Conservation (phyloP, 2,329 filamentous ascomycete genomes). For the Paecilomyces variotii region DNA sequence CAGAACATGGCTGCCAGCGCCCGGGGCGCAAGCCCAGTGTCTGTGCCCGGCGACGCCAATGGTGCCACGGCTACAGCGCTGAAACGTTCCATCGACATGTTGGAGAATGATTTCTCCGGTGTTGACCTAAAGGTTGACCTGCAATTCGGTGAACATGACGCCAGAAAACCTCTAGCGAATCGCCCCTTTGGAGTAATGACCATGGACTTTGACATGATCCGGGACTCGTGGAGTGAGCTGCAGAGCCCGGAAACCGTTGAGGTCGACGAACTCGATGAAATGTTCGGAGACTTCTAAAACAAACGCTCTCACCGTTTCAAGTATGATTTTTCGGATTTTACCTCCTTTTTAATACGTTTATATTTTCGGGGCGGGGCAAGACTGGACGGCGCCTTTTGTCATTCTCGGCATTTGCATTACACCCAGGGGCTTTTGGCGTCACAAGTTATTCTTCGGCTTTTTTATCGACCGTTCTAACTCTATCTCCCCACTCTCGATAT, state of each 20-base stretch:
- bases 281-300: conserved; percentile 65
- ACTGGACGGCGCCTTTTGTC: neutral
- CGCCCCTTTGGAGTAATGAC: conserved; percentile 12
- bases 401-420: neutral
- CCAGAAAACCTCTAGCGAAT: conserved; percentile 38
- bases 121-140: conserved; percentile 28
- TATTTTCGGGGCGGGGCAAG: conserved; percentile 8
- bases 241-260: conserved; percentile 80
- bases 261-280: conserved; percentile 83
- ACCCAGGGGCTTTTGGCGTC: neutral
- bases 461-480: neutral
- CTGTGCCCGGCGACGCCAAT: conserved; percentile 6
- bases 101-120: conserved; percentile 28
- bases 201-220: conserved; percentile 31
- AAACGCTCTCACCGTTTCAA: neutral
- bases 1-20: conserved; percentile 1
- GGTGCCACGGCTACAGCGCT: conserved; percentile 23
- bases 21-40: conserved; percentile 1
- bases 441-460: neutral
- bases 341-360: conserved; percentile 1
- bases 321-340: conserved; percentile 1
- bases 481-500: neutral
- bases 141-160: conserved; percentile 22
- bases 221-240: conserved; percentile 52
- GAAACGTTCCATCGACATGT: conserved; percentile 33